Evolutionary conservation across 345 rosid species (phyloP), one percentile per base, ranked within the genome.

Genomic region (Eucalyptus virginea): DNA sequence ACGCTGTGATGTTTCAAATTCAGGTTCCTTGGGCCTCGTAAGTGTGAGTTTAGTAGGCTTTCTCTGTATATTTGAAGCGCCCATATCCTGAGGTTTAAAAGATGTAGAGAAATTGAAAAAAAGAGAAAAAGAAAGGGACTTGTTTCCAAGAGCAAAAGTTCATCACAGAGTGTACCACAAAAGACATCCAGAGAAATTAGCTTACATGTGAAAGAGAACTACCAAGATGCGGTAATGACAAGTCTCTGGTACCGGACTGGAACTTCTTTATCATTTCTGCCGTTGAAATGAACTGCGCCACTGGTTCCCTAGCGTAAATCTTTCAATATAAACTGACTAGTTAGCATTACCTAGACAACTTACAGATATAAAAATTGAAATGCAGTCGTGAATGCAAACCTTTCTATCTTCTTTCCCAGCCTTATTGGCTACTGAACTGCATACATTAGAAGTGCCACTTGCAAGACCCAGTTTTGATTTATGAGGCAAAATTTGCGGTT

Each of bases 21-120:
- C 99, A 11, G 99, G 99, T 88, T 97, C 99, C 93, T 96, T 97
- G 2, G 99, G 99, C 92, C 95, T 96, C 80, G 99, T 98, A 93
- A 98, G 92, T 87, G 94, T 94, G 89, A 98, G 97, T 92, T 90
- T 93, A 77, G 47, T 40, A 88, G 97, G 92, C 91, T 94, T 96
- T 88, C 89, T 88, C 97, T 93, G 96, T 88, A 90, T 23, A 72
- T 9, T 21, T 77, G 83, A 40, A 77, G 83, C 83, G 23, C 83
- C 47, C 5, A 77, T 21, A 37, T 77, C 83, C 83, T 77, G 83
- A 77, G 83, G 83, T 21, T 77, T 21, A 77, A 77, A 77, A 77
- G 47, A 72, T 72, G 83, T 72, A 40, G 28, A 77, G 83, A 40
- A 77, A 11, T 77, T 37, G 28, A 40, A 40, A 40, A 34, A 86